Evolutionary conservation across 2,329 filamentous ascomycete genomes (phyloP).

Genomic region (Talaromyces pinophilus): DNA sequence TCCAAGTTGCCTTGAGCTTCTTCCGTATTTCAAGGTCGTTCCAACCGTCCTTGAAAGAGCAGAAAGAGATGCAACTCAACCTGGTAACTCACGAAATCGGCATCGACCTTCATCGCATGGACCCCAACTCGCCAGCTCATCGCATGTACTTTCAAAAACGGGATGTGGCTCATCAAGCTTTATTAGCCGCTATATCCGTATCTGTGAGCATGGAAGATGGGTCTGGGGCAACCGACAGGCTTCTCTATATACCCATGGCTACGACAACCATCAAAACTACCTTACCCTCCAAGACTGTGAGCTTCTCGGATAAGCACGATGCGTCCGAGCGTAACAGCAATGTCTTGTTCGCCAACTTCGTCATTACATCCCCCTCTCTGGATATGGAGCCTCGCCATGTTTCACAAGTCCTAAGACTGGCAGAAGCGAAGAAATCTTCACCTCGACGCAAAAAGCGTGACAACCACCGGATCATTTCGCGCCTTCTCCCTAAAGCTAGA

Average conservation of each 20-base stretch:
- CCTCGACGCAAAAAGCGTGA: constrained; percentile 48
- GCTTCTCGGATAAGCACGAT: constrained; percentile 68
- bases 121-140: constrained; percentile 89
- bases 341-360: constrained; percentile 92
- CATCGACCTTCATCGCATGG: constrained; percentile 85
- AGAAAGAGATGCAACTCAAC: constrained; percentile 76
- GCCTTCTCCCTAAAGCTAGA: constrained; percentile 88
- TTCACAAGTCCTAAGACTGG: constrained; percentile 76
- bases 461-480: constrained; percentile 72
- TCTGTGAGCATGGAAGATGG: constrained; percentile 90
- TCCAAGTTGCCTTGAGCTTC: constrained; percentile 92
- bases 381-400: constrained; percentile 91
- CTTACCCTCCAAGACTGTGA: constrained; percentile 88
- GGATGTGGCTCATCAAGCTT: constrained; percentile 91
- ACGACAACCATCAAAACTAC: constrained; percentile 95
- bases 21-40: constrained; percentile 82
- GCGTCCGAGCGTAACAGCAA: constrained; percentile 89
- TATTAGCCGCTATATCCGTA: constrained; percentile 88
- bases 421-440: constrained; percentile 58
- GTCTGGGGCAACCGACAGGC: constrained; percentile 77
- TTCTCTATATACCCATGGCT: constrained; percentile 95
- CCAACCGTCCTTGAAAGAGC: constrained; percentile 64
- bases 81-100: constrained; percentile 95
- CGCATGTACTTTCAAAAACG: constrained; percentile 96
- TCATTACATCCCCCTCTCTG: constrained; percentile 91